Base-by-base conservation (phyloP, 1,284 basidiomycete species). In the Leccinum subrobustum region DNA sequence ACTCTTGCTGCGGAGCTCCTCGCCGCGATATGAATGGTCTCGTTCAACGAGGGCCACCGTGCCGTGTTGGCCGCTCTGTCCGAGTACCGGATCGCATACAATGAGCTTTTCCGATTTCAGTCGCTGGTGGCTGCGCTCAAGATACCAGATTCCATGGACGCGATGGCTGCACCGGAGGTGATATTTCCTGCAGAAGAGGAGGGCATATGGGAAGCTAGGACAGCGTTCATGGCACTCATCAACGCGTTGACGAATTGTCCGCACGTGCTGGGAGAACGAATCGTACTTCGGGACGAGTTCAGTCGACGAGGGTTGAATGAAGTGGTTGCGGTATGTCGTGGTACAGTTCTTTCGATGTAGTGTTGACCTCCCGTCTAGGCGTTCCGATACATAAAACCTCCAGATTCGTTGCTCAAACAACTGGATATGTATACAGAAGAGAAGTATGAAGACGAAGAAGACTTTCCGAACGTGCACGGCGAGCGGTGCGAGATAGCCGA, bases 361-460 rank as follows among this genome's bases (percentile, higher is more conserved):
- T 51, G 18, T 48, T 57, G 52, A 52, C 29, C 12, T 54, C 16
- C 7, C 6, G 44, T 59, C 16, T 64, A 94, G 91, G 82, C 85
- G 2, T 76, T 95, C 5, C 83, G 87, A 63, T 92, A 93, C 67
- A 78, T 88, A 50, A 83, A 85, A 66, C 91, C 92, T 1, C 91
- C 93, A 11, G 92, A 94, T 51, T 74, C 75, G 1, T 76, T 95
- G 31, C 70, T 88, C 52, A 83, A 85, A 65, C 91, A 92, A 1
- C 91, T 93, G 11, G 92, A 94, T 51, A 74, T 75, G 1, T 96
- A 94, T 67, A 83, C 84, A 0, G 93, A 96, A 65, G 93, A 95
- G 72, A 92, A 93, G 67, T 91, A 90, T 55, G 93, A 95, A 65
- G 94, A 96, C 72, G 89, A 93, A 71, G 88, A 91, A 70, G 91